Base-by-base conservation (phyloP, 306 rosid genomes). In the Pyrus bretschneideri region DNA sequence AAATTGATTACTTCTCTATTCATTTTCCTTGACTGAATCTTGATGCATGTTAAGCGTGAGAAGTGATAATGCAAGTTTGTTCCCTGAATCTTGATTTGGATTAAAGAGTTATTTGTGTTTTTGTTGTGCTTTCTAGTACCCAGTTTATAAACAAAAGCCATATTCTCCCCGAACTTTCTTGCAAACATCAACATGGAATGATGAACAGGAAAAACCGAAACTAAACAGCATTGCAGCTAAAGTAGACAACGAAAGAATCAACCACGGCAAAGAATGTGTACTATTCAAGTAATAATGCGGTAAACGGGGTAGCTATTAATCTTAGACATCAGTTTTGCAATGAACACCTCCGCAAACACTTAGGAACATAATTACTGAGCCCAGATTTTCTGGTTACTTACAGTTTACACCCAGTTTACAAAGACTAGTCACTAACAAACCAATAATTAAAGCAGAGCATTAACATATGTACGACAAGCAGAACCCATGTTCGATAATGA, bases 311-410 rank as follows among this genome's bases (percentile, higher is more conserved):
- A 25, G 25, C 25, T 25, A 25, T 25, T 25, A 25, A 25, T 25
- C 25, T 25, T 25, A 25, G 25, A 25, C 25, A 25, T 25, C 25
- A 25, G 25, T 25, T 25, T 25, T 25, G 25, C 25, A 23, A 61
- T 61, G 13, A 61, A 61, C 6, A 33, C 38, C 66, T 6, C 14
- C 35, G 35, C 66, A 54, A 52, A 11, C 64, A 52, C 63, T 21
- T 19, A 13, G 58, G 23, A 19, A 31, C 9, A 71, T 9, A 52
- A 52, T 95, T 95, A 88, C 33, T 31, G 33, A 31, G 33, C 33
- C 33, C 33, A 4, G 33, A 31, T 31, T 31, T 31, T 31, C 33
- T 31, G 33, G 33, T 31, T 31, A 4, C 33, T 31, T 31, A 31
- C 5, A 31, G 33, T 31, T 3, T 0, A 31, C 33, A 31, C 33